phyloP scores from a whole-genome alignment of 73 alveolate species.

The Paramecium sexaurelia region DNA sequence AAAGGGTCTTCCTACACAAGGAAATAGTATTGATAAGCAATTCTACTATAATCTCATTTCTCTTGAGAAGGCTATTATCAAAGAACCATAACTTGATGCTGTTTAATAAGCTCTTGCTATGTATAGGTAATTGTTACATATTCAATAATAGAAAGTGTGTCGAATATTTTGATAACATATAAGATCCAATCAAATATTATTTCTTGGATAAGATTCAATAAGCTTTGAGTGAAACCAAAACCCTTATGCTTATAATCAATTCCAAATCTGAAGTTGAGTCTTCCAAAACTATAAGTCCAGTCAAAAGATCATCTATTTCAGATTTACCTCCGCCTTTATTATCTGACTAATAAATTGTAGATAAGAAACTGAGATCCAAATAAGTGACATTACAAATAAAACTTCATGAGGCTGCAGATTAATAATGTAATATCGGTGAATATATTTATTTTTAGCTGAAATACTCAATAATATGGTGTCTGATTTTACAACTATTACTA shows the following conservation, averaged over 20 bases:
- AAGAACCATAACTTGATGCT: neutral
- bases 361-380: constrained; percentile 14
- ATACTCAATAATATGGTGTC: neutral
- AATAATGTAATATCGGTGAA: neutral
- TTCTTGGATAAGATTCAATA: constrained; percentile 18
- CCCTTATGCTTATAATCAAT: neutral
- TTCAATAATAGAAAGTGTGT: neutral
- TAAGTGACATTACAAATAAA: neutral
- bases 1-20: neutral
- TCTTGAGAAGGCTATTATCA: neutral
- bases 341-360: neutral
- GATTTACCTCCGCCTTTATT: neutral
- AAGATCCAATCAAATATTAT: constrained; percentile 9
- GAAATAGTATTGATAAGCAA: neutral
- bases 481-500: neutral
- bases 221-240: constrained; percentile 25
- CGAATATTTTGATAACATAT: neutral
- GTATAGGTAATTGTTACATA: neutral
- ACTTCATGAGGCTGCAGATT: neutral
- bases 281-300: neutral
- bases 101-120: neutral
- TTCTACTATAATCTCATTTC: neutral
- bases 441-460: neutral
- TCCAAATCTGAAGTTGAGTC: neutral
- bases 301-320: neutral